phyloP scores from a whole-genome alignment of 805 yeast genomes.

The Candida takata region DNA sequence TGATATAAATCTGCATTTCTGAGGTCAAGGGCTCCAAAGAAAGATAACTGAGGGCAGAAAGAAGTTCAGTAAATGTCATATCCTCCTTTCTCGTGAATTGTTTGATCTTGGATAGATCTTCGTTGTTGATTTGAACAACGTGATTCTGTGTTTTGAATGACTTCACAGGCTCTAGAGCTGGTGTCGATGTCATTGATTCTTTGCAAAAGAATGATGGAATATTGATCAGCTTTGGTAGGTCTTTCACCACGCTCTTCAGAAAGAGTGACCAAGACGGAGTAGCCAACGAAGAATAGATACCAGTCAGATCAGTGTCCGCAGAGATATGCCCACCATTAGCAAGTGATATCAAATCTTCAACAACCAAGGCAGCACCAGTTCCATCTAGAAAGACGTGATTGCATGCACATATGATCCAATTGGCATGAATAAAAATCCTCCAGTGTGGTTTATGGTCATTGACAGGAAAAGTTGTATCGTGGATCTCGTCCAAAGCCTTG shows the following conservation, averaged over 20 bases:
- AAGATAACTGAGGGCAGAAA: conserved; percentile 1
- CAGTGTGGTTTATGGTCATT: conserved; percentile 2
- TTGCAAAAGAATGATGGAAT: not conserved
- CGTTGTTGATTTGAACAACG: conserved; percentile 1
- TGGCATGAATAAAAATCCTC: conserved; percentile 3
- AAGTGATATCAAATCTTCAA: conserved; percentile 8
- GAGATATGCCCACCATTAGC: conserved; percentile 1
- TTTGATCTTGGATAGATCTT: conserved; percentile 1
- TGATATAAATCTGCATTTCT: not conserved
- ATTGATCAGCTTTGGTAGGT: not conserved
- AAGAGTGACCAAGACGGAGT: conserved; percentile 1
- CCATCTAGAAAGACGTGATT: conserved; percentile 12
- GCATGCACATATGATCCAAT: conserved; percentile 8
- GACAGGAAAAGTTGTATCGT: conserved; percentile 1
- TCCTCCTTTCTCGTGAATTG: conserved; percentile 4
- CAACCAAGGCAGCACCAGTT: conserved; percentile 4
- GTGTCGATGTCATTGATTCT: not conserved
- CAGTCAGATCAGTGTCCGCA: conserved; percentile 2
- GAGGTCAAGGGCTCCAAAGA: not conserved
- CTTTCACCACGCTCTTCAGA: not conserved
- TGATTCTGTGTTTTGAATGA: not conserved
- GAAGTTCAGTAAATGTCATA: conserved; percentile 5
- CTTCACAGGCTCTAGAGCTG: not conserved
- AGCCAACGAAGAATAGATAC: not conserved
- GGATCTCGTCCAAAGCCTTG: conserved; percentile 1